Evolutionary conservation across 2,329 filamentous ascomycete species (phyloP).

Genomic region (Colletotrichum acutatum): DNA sequence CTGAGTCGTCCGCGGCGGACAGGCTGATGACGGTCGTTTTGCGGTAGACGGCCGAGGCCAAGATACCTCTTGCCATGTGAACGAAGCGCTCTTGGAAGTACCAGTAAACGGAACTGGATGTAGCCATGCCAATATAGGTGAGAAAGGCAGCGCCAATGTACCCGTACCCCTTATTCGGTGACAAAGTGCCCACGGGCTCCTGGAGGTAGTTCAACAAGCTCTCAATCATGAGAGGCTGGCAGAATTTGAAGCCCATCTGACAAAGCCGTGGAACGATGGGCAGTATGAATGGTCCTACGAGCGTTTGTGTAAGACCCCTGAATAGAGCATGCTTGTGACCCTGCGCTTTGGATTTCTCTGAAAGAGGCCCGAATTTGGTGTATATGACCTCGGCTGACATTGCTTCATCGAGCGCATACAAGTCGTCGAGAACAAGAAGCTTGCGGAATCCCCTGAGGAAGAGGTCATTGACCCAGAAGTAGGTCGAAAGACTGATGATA

Average conservation of each 20-base stretch:
- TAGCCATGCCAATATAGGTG: conserved; percentile 53
- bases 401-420: conserved; percentile 38
- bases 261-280: conserved; percentile 48
- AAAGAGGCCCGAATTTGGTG: conserved; percentile 7
- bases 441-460: conserved; percentile 46
- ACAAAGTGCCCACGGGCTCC: conserved; percentile 31
- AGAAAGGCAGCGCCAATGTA: conserved; percentile 53
- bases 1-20: conserved; percentile 48
- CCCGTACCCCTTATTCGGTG: conserved; percentile 49
- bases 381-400: conserved; percentile 13
- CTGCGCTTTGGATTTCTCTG: conserved; percentile 14
- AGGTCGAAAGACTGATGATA: conserved; percentile 44
- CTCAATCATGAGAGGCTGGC: conserved; percentile 53
- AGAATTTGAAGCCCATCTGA: conserved; percentile 47
- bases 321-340: conserved; percentile 41
- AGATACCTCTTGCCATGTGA: conserved; percentile 46
- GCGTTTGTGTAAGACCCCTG: conserved; percentile 41
- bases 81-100: conserved; percentile 50
- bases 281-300: conserved; percentile 45
- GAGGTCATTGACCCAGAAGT: conserved; percentile 48
- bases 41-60: conserved; percentile 46
- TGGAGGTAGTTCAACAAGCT: conserved; percentile 44
- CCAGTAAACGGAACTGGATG: conserved; percentile 51
- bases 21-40: conserved; percentile 47
- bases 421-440: conserved; percentile 43